Conservation (phyloP, 202 grass and related monocot genomes). For the Zoysia matrella region DNA sequence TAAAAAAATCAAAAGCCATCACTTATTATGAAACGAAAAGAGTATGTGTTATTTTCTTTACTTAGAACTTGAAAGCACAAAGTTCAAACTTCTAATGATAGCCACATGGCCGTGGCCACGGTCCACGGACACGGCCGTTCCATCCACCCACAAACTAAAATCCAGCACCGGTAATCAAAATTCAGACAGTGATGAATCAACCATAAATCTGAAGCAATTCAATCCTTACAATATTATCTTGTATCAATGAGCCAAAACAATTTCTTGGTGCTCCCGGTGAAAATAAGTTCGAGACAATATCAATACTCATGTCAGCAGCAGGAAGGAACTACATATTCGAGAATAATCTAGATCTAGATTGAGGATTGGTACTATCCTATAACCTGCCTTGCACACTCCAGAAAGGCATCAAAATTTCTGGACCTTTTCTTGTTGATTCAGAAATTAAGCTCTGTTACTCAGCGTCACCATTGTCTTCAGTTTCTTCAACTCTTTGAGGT, state of each 20-base stretch:
- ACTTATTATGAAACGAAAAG: too few relatives aligned
- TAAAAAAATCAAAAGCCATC: too few relatives aligned
- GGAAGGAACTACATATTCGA: conserved; percentile 27
- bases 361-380: conserved; percentile 33
- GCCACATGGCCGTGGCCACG: background rate
- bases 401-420: conserved; percentile 67
- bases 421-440: conserved; percentile 38
- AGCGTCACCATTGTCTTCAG: conserved; percentile 29
- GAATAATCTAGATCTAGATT: conserved; percentile 39
- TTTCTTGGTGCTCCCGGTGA: background rate
- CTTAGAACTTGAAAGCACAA: background rate
- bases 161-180: background rate
- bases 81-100: background rate
- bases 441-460: conserved; percentile 40
- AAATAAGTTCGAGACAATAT: conserved; percentile 33
- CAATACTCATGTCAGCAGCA: conserved; percentile 41
- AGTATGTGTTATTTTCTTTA: background rate
- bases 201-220: conserved; percentile 12
- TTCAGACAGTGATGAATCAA: background rate
- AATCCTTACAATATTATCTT: conserved; percentile 8
- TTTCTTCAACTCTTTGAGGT: conserved; percentile 38
- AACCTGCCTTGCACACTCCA: conserved; percentile 37
- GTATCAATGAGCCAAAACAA: conserved; percentile 13
- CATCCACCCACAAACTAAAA: background rate
- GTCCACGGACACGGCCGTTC: background rate